Percentiles rank a stretch among this genome's conserved stretches.
Evolutionary conservation across 169 alveolate genomes (phyloP).

Genomic region (Eimeria brunetti): DNA sequence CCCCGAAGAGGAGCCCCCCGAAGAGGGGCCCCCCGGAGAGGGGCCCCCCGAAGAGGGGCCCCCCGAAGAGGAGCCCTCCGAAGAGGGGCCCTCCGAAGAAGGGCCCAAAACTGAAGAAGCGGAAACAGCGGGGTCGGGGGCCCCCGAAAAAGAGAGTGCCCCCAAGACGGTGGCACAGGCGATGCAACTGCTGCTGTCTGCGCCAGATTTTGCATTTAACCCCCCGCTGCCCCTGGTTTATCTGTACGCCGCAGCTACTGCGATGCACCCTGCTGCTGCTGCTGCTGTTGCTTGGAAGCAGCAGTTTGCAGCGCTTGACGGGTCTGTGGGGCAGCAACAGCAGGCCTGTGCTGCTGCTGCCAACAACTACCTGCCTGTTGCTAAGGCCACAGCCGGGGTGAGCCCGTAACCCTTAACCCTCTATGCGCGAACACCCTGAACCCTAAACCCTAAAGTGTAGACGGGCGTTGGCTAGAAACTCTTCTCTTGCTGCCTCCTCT

Average conservation of each 20-base stretch:
- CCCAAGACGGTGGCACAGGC: conserved; percentile 1
- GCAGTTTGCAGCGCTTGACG: conserved; percentile 31
- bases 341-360: conserved; percentile 72
- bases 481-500: not conserved
- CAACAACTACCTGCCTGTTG: conserved; percentile 57
- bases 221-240: conserved; percentile 27
- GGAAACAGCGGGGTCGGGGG: too few species aligned
- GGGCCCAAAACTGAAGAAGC: too few species aligned
- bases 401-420: not conserved
- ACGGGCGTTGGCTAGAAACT: not conserved
- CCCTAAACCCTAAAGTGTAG: not conserved
- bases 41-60: too few species aligned
- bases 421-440: too few species aligned
- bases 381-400: conserved; percentile 50
- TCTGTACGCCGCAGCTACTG: conserved; percentile 43
- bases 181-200: conserved; percentile 21
- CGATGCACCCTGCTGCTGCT: conserved; percentile 60
- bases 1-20: not conserved
- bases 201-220: conserved; percentile 21
- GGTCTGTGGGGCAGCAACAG: conserved; percentile 53
- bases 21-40: too few species aligned
- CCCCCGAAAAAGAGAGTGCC: not conserved
- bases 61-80: too few species aligned
- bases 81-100: too few species aligned
- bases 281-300: conserved; percentile 49